Conservation (phyloP, 2,329 filamentous ascomycete genomes). For the Alternaria solani region DNA sequence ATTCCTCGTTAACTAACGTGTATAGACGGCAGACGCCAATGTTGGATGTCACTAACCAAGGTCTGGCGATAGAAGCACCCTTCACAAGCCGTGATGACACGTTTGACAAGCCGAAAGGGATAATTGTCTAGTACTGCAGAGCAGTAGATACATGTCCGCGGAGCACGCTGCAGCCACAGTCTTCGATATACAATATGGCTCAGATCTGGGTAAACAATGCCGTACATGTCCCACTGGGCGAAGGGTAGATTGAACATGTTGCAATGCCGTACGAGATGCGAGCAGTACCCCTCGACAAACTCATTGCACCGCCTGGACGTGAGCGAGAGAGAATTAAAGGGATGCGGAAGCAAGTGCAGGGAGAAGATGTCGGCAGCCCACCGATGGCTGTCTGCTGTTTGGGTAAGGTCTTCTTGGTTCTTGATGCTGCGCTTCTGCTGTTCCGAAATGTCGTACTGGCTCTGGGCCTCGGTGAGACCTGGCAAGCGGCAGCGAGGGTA, state of each 20-base stretch:
- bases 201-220: conserved; percentile 37
- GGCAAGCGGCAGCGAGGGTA: conserved; percentile 40
- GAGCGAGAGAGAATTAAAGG: conserved; percentile 38
- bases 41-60: conserved; percentile 24
- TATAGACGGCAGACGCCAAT: not conserved
- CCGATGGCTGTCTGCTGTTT: conserved; percentile 34
- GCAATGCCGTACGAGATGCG: conserved; percentile 34
- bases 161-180: conserved; percentile 43
- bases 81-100: conserved; percentile 32
- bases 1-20: conserved; percentile 1
- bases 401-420: conserved; percentile 29
- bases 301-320: conserved; percentile 32
- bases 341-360: conserved; percentile 32
- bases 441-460: conserved; percentile 28
- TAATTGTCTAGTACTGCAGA: conserved; percentile 32
- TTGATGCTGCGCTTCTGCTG: conserved; percentile 28
- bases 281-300: conserved; percentile 38
- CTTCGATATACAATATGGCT: conserved; percentile 40
- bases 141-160: conserved; percentile 41
- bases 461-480: conserved; percentile 40
- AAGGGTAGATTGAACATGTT: conserved; percentile 45
- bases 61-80: conserved; percentile 44
- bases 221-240: conserved; percentile 29
- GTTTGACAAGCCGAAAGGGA: conserved; percentile 29
- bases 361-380: conserved; percentile 42